Conservation (phyloP, 257 asterid genomes). For the Nicotiana obtusifolia region DNA sequence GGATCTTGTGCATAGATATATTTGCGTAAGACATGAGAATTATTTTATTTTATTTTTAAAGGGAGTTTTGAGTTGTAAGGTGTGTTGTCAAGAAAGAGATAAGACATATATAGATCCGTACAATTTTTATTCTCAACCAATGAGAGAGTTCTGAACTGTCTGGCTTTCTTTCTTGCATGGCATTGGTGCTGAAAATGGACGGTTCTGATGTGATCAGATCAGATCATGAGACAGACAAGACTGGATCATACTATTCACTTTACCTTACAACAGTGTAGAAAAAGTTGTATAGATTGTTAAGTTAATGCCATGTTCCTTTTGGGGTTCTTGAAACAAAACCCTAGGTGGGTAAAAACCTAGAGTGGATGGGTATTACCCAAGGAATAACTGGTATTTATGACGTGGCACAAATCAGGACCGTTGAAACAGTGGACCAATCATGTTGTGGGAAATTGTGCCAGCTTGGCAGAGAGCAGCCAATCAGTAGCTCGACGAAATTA, state of each 20-base stretch:
- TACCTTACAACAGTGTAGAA: neutral
- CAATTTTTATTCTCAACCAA: conserved; percentile 37
- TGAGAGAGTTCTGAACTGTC: conserved; percentile 38
- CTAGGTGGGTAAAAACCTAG: conserved; percentile 27
- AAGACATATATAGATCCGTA: neutral
- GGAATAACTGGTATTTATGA: conserved; percentile 15
- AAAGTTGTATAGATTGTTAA: neutral
- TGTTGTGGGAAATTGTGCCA: conserved; percentile 44
- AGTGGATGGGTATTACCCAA: conserved; percentile 34
- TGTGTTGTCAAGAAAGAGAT: neutral
- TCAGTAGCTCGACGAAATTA: conserved; percentile 80
- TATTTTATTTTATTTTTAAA: neutral
- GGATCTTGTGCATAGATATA: conserved; percentile 12
- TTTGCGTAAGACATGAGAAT: neutral
- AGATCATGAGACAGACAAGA: conserved; percentile 10
- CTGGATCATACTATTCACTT: conserved; percentile 17
- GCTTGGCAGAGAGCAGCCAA: conserved; percentile 56
- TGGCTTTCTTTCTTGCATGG: conserved; percentile 21
- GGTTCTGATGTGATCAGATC: conserved; percentile 19
- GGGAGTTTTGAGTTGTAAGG: neutral
- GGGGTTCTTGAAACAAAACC: conserved; percentile 5
- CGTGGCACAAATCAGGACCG: conserved; percentile 11
- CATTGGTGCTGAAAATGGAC: conserved; percentile 21
- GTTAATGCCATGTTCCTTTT: neutral
- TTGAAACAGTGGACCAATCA: conserved; percentile 41